Percentiles rank a stretch among this genome's conserved stretches.
phyloP scores from a whole-genome alignment of 805 yeast genomes.

The Nakazawaea holstii region DNA sequence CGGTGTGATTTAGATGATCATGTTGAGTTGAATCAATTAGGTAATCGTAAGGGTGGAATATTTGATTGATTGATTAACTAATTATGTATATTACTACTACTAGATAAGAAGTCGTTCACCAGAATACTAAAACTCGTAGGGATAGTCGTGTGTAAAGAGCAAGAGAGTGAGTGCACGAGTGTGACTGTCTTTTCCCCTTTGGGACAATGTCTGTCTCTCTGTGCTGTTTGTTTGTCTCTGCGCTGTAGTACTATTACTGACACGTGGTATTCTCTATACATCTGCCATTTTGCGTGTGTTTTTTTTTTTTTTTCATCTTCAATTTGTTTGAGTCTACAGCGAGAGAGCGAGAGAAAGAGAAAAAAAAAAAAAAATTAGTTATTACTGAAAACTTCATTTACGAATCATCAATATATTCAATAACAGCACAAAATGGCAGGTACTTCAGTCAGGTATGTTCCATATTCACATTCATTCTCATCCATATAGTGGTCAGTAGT shows the following conservation, averaged over 20 bases:
- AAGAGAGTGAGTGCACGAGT: too few relatives aligned
- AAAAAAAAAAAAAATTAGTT: not conserved
- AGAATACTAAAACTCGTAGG: too few relatives aligned
- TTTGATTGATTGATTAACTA: slow-evolving; percentile 1
- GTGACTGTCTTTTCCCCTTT: slow-evolving; percentile 11
- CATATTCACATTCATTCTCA: not conserved
- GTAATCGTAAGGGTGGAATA: slow-evolving; percentile 6
- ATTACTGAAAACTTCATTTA: slow-evolving; percentile 1
- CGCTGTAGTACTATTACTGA: not conserved
- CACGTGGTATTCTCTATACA: not conserved
- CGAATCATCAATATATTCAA: slow-evolving; percentile 1
- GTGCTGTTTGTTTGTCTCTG: not conserved
- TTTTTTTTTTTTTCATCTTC: slow-evolving; percentile 4
- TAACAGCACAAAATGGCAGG: slow-evolving; percentile 69
- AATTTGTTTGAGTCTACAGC: not conserved
- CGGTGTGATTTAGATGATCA: not conserved
- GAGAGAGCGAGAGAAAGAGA: not conserved
- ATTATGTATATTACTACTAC: too few relatives aligned
- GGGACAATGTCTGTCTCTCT: not conserved
- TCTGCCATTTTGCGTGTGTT: too few relatives aligned
- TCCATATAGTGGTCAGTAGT: too few relatives aligned
- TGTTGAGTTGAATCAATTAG: not conserved
- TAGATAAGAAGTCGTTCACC: not conserved
- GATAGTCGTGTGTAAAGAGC: too few relatives aligned
- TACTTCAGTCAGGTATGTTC: slow-evolving; percentile 96